Conservation (phyloP, 106 monocot species). For the Vanilla planifolia region DNA sequence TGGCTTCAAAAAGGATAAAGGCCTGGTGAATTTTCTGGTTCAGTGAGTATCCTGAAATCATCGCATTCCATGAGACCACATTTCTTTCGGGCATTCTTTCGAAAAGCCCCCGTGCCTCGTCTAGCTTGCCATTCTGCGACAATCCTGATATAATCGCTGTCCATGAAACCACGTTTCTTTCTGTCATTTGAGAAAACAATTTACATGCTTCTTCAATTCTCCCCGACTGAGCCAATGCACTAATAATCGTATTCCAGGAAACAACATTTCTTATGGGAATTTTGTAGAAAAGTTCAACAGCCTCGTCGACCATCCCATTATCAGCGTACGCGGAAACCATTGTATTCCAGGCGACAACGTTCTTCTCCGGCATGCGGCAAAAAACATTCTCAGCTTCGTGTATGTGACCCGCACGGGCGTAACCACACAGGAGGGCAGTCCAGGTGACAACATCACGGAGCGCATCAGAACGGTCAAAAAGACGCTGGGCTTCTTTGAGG, state of each 20-base stretch:
- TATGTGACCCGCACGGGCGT: slow-evolving; percentile 18
- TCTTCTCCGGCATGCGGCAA: slow-evolving; percentile 43
- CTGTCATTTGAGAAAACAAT: slow-evolving; percentile 28
- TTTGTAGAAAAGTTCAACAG: slow-evolving; percentile 21
- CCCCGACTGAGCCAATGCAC: slow-evolving; percentile 21
- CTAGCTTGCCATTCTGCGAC: slow-evolving; percentile 34
- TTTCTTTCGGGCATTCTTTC: slow-evolving; percentile 44
- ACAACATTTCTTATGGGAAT: slow-evolving; percentile 46
- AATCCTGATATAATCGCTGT: slow-evolving; percentile 38
- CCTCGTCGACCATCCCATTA: slow-evolving; percentile 17
- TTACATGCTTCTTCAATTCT: slow-evolving; percentile 21
- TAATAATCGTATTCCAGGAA: slow-evolving; percentile 54
- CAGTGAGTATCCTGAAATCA: slow-evolving; percentile 51
- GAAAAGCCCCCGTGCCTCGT: slow-evolving; percentile 36
- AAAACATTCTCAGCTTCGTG: slow-evolving; percentile 45
- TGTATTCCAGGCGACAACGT: slow-evolving; percentile 52
- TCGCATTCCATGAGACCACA: slow-evolving; percentile 57
- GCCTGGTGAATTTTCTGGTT: slow-evolving; percentile 42
- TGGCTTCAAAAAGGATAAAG: slow-evolving; percentile 30
- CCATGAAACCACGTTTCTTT: slow-evolving; percentile 57
- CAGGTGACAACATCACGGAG: slow-evolving; percentile 58
- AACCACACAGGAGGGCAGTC: slow-evolving; percentile 64
- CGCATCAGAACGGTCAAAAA: slow-evolving; percentile 43
- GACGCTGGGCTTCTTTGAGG: slow-evolving; percentile 43
- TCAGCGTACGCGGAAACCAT: slow-evolving; percentile 35